These are phyloP conservation scores for Phialocephala sp. DNA, from an alignment of 2,329 filamentous ascomycete genomes.

Conservation along the genomic window DNA sequence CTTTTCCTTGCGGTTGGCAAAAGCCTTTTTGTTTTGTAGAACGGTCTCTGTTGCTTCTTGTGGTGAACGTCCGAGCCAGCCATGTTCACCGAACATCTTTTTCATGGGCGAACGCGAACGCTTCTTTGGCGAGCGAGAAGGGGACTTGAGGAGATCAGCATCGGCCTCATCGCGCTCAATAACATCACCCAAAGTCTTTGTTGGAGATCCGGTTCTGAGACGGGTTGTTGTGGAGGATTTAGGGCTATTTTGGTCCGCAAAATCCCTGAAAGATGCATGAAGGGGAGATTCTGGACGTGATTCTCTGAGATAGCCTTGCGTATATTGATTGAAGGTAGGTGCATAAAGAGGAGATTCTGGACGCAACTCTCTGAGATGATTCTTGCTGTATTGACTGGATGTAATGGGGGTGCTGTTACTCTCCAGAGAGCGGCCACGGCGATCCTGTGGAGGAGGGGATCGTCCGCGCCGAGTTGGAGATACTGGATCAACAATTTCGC, in stretches of 20 bases:
- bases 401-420: not conserved
- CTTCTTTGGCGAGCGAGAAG: conserved; percentile 29
- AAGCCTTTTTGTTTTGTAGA: conserved; percentile 23
- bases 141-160: conserved; percentile 1
- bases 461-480: conserved; percentile 16
- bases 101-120: conserved; percentile 44
- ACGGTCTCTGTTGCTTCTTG: conserved; percentile 29
- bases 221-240: not conserved
- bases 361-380: not conserved
- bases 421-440: not conserved
- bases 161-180: conserved; percentile 31
- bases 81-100: conserved; percentile 43
- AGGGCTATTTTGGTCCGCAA: not conserved
- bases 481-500: conserved; percentile 10
- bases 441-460: not conserved
- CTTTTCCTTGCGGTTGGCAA: conserved; percentile 30
- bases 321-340: not conserved
- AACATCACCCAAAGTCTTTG: conserved; percentile 29
- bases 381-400: not conserved
- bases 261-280: not conserved
- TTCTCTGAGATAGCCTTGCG: not conserved
- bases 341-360: not conserved
- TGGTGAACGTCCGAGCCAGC: conserved; percentile 40
- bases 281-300: not conserved
- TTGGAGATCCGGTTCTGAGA: conserved; percentile 24